Evolutionary conservation across 176 grass and related monocot species (phyloP).

Genomic region (Canna indica): DNA sequence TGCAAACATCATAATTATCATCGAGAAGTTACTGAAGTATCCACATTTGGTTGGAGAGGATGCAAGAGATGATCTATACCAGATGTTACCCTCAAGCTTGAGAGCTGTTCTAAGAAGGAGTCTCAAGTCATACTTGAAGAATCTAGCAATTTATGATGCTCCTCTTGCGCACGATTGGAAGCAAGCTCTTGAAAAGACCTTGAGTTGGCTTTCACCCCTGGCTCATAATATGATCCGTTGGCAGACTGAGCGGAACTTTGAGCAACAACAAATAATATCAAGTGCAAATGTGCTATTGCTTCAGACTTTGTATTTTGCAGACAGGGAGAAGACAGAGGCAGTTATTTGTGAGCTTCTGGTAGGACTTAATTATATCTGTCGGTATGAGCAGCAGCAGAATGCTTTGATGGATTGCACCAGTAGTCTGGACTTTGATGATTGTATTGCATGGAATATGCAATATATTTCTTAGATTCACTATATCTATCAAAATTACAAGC

Average conservation of each 20-base stretch:
- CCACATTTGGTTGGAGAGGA: conserved; percentile 83
- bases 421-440: conserved; percentile 83
- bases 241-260: conserved; percentile 82
- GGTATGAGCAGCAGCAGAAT: conserved; percentile 90
- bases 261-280: conserved; percentile 74
- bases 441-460: conserved; percentile 53
- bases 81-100: conserved; percentile 75
- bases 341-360: conserved; percentile 80
- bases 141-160: conserved; percentile 71
- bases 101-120: conserved; percentile 33
- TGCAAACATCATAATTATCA: conserved; percentile 75
- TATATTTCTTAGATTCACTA: conserved; percentile 10
- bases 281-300: conserved; percentile 53
- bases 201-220: conserved; percentile 76
- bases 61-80: conserved; percentile 80
- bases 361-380: conserved; percentile 86
- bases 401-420: conserved; percentile 75
- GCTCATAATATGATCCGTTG: conserved; percentile 78
- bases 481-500: neutral
- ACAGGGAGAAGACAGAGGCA: conserved; percentile 60
- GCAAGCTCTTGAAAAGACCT: conserved; percentile 60
- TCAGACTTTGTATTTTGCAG: conserved; percentile 71
- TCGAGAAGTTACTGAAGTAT: conserved; percentile 82
- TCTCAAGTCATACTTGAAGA: conserved; percentile 48
- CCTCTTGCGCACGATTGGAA: conserved; percentile 87